phyloP scores from a whole-genome alignment of 2,329 filamentous ascomycete genomes.

The Colletotrichum sidae region DNA sequence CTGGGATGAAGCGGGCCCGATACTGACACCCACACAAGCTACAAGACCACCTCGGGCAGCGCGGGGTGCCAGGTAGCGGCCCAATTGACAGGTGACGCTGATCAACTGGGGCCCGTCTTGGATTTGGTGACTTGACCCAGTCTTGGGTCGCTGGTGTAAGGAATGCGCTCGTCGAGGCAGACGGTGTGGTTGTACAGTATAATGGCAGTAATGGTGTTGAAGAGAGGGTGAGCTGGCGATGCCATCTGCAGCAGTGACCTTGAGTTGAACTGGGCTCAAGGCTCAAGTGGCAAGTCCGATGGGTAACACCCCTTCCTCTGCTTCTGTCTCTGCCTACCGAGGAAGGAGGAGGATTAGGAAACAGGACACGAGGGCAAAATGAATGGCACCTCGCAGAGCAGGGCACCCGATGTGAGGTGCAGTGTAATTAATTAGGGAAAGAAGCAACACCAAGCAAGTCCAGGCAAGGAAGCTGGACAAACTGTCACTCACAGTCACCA shows the following conservation, averaged over 20 bases:
- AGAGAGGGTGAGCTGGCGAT: slow-evolving; percentile 9
- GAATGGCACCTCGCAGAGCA: slow-evolving; percentile 5
- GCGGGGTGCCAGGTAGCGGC: neutral
- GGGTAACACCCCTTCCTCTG: no score
- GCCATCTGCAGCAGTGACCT: no score
- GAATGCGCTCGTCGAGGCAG: slow-evolving; percentile 30
- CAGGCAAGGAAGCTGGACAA: slow-evolving; percentile 5
- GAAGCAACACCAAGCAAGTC: neutral
- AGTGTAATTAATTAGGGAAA: slow-evolving; percentile 1
- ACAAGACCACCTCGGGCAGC: neutral
- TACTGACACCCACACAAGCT: no score
- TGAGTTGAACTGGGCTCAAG: no score
- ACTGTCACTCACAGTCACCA: no score
- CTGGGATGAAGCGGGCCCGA: neutral
- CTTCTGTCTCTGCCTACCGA: neutral
- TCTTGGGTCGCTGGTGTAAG: slow-evolving; percentile 11
- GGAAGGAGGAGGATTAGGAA: neutral
- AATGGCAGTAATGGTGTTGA: slow-evolving; percentile 7
- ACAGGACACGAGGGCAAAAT: slow-evolving; percentile 3
- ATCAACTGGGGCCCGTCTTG: slow-evolving; percentile 19
- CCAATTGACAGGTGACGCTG: neutral
- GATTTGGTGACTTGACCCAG: slow-evolving; percentile 16
- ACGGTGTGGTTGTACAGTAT: neutral
- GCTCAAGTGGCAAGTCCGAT: no score
- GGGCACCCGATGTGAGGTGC: slow-evolving; percentile 2